These are phyloP conservation scores for Rhododendron henanense DNA, from an alignment of 148 eudicot species.

Conservation along the genomic window DNA sequence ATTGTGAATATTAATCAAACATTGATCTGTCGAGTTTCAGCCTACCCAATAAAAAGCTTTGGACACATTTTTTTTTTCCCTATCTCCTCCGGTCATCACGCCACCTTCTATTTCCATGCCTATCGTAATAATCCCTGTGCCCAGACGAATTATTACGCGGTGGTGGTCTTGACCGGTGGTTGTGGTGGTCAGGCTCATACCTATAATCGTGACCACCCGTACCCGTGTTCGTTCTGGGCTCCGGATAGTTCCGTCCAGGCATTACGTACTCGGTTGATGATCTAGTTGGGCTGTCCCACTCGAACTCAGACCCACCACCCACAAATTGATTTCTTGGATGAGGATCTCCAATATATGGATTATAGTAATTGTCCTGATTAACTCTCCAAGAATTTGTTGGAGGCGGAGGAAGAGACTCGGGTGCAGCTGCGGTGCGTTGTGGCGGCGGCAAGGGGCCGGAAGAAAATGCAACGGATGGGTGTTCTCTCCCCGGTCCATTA, in stretches of 20 bases:
- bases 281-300: conserved; percentile 57
- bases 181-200: conserved; percentile 8
- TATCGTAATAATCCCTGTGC: conserved; percentile 28
- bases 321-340: conserved; percentile 18
- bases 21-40: background rate
- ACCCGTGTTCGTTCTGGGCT: conserved; percentile 25
- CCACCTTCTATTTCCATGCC: conserved; percentile 39
- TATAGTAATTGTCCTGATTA: conserved; percentile 28
- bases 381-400: conserved; percentile 20
- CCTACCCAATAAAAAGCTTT: background rate
- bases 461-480: background rate
- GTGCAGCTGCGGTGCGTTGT: conserved; percentile 14
- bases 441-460: conserved; percentile 9
- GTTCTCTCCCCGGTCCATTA: background rate
- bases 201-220: conserved; percentile 25
- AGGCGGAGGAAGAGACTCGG: conserved; percentile 23
- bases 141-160: conserved; percentile 26
- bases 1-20: background rate
- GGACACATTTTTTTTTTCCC: background rate
- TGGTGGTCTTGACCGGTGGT: conserved; percentile 35
- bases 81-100: conserved; percentile 45
- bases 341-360: conserved; percentile 22
- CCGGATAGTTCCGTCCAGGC: conserved; percentile 27
- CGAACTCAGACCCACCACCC: conserved; percentile 26
- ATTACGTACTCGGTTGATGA: conserved; percentile 25